Percentiles rank a stretch among this genome's conserved stretches.
These are phyloP conservation scores for Bruguiera parviflora DNA, from an alignment of 345 rosid genomes.

Conservation along the genomic window DNA sequence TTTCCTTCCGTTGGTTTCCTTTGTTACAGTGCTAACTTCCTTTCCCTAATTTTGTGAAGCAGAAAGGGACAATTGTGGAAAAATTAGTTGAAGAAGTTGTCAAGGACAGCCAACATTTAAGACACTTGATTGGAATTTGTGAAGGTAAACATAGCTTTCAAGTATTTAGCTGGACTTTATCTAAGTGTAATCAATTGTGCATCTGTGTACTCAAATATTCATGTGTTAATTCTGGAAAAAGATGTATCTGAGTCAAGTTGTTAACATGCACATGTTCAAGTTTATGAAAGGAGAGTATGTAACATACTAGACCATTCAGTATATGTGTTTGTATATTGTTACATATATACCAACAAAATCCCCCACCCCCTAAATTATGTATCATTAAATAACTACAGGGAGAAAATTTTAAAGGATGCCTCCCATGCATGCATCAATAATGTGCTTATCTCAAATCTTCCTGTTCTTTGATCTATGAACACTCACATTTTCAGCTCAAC, in stretches of 20 bases:
- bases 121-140: conserved; percentile 74
- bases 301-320: too few species aligned
- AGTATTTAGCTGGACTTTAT: too few species aligned
- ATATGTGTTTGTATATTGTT: too few species aligned
- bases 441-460: neutral
- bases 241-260: too few species aligned
- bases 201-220: too few species aligned
- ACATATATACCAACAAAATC: too few species aligned
- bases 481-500: conserved; percentile 59
- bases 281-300: too few species aligned
- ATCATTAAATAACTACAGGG: too few species aligned
- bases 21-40: conserved; percentile 10
- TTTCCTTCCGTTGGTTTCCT: neutral
- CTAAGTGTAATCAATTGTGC: too few species aligned
- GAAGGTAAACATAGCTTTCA: conserved; percentile 53
- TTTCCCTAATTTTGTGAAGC: conserved; percentile 21
- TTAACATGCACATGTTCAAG: too few species aligned
- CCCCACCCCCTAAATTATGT: too few species aligned
- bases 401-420: neutral
- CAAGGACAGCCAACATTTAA: conserved; percentile 66
- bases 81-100: conserved; percentile 80
- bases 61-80: conserved; percentile 90
- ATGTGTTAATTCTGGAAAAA: too few species aligned
- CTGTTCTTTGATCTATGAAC: neutral
- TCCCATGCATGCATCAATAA: neutral